Conservation (phyloP, 2,329 filamentous ascomycete species). For the Xylariaceae sp. region DNA sequence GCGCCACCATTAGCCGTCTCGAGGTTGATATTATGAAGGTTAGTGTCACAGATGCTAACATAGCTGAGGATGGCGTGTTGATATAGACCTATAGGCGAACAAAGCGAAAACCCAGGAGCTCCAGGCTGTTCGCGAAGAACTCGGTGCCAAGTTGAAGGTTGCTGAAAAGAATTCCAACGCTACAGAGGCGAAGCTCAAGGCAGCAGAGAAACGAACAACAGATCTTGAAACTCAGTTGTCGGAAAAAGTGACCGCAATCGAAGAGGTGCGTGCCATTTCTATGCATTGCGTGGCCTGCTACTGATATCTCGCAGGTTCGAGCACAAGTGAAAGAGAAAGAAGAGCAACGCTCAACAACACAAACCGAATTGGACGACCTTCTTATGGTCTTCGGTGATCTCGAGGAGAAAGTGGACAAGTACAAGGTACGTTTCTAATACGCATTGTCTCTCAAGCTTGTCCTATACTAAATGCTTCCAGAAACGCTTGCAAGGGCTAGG, state of each 20-base stretch:
- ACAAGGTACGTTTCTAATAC: slow-evolving; percentile 58
- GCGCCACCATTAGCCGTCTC: slow-evolving; percentile 50
- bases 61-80: background rate
- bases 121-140: slow-evolving; percentile 52
- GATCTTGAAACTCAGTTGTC: slow-evolving; percentile 45
- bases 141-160: slow-evolving; percentile 33
- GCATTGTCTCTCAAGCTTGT: background rate
- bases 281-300: no score
- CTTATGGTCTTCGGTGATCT: slow-evolving; percentile 78
- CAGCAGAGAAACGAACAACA: slow-evolving; percentile 16
- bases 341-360: slow-evolving; percentile 60
- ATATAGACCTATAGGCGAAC: slow-evolving; percentile 43
- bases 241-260: slow-evolving; percentile 30
- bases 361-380: slow-evolving; percentile 76
- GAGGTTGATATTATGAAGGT: slow-evolving; percentile 63
- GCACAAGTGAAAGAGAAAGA: slow-evolving; percentile 47
- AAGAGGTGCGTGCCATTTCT: slow-evolving; percentile 22
- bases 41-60: slow-evolving; percentile 10
- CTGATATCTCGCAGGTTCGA: slow-evolving; percentile 27
- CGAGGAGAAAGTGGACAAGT: slow-evolving; percentile 72
- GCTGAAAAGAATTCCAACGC: slow-evolving; percentile 46
- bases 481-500: slow-evolving; percentile 64
- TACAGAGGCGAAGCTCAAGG: slow-evolving; percentile 48
- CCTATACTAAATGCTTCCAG: slow-evolving; percentile 33
- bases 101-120: slow-evolving; percentile 61